A percentile compares a stretch with the other conserved stretches of the same genome.
Evolutionary conservation across 1,284 basidiomycete species (phyloP).

Genomic region (Veloporphyrellus conicus): DNA sequence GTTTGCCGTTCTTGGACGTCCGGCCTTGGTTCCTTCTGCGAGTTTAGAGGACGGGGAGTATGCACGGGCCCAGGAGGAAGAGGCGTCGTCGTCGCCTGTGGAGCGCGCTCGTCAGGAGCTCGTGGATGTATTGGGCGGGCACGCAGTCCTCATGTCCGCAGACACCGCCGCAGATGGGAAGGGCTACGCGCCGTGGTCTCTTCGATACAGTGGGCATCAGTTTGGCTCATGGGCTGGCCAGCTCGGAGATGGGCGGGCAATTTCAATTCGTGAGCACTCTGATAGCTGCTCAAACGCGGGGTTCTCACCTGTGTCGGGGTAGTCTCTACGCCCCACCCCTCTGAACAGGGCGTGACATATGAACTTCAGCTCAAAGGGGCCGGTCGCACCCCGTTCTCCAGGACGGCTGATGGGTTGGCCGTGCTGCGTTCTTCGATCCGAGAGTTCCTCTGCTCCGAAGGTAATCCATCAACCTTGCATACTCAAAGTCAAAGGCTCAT

Average conservation of each 20-base stretch:
- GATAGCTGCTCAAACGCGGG: not conserved
- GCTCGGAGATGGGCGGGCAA: conserved; percentile 91
- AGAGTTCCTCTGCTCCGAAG: conserved; percentile 87
- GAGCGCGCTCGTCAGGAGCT: conserved; percentile 62
- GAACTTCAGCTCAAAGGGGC: conserved; percentile 94
- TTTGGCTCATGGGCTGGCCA: conserved; percentile 96
- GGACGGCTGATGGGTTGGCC: conserved; percentile 88
- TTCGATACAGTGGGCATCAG: conserved; percentile 87
- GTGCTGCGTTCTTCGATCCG: conserved; percentile 89
- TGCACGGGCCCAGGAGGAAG: conserved; percentile 10
- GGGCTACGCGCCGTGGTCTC: conserved; percentile 81
- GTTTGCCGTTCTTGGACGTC: conserved; percentile 56
- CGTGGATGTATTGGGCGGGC: conserved; percentile 76
- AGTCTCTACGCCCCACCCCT: conserved; percentile 76
- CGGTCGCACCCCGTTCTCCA: conserved; percentile 91
- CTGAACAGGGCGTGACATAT: conserved; percentile 52
- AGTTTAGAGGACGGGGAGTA: conserved; percentile 30
- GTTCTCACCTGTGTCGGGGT: conserved; percentile 5
- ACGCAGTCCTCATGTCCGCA: conserved; percentile 64
- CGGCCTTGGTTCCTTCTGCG: conserved; percentile 40
- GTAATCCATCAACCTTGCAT: conserved; percentile 35
- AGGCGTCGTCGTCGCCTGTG: conserved; percentile 32
- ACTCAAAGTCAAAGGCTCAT: conserved; percentile 2
- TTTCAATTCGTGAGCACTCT: conserved; percentile 66
- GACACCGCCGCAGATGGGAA: conserved; percentile 34